Evolutionary conservation across 352 stramenopile genomes (phyloP).

Genomic region (Saprolegnia diclina): DNA sequence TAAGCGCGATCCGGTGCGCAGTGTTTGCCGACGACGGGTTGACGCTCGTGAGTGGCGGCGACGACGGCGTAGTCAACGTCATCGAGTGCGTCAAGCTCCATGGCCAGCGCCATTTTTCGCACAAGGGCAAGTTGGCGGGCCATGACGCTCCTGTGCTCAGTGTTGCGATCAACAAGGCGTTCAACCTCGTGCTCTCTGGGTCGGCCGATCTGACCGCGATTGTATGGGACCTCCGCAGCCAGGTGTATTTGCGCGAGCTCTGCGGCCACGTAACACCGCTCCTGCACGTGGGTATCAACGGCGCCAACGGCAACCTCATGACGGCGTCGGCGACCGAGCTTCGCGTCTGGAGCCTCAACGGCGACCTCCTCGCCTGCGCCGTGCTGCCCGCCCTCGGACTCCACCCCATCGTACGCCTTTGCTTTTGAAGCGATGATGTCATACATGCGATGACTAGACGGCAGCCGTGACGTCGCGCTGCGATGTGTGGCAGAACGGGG

Average conservation of each 20-base stretch:
- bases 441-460: slow-evolving; percentile 34
- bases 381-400: slow-evolving; percentile 41
- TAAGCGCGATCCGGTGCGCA: slow-evolving; percentile 48
- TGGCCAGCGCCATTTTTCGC: slow-evolving; percentile 57
- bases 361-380: slow-evolving; percentile 57
- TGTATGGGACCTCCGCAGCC: slow-evolving; percentile 64
- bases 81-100: slow-evolving; percentile 57
- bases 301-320: slow-evolving; percentile 55
- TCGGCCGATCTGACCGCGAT: slow-evolving; percentile 53
- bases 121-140: slow-evolving; percentile 59
- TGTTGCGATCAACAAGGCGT: slow-evolving; percentile 65
- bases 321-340: slow-evolving; percentile 47
- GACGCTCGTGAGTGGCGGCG: slow-evolving; percentile 52
- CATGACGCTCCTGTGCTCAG: slow-evolving; percentile 54
- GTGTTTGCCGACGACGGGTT: slow-evolving; percentile 53
- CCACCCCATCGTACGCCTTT: slow-evolving; percentile 41
- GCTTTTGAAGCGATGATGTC: not conserved
- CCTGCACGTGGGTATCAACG: slow-evolving; percentile 59
- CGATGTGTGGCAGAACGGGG: slow-evolving; percentile 63
- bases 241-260: slow-evolving; percentile 53
- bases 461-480: slow-evolving; percentile 56
- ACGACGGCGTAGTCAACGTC: slow-evolving; percentile 68
- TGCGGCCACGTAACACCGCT: slow-evolving; percentile 44
- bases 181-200: slow-evolving; percentile 62
- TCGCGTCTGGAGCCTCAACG: slow-evolving; percentile 74